Percentiles rank a stretch among this genome's conserved stretches.
phyloP scores from a whole-genome alignment of 257 asterid genomes.

The Penstemon barbatus region DNA sequence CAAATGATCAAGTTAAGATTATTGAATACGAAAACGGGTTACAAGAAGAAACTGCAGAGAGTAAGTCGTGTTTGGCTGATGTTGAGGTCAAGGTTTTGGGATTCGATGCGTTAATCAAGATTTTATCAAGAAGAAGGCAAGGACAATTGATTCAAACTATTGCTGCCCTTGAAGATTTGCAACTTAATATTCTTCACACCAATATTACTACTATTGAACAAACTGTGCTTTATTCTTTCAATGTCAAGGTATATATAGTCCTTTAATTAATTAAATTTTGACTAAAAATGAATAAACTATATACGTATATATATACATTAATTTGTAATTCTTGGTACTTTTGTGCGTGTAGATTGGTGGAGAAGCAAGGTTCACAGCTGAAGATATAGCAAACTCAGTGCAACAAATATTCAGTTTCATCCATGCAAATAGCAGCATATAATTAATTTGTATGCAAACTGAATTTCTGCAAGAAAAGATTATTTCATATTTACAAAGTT shows the following conservation, averaged over 20 bases:
- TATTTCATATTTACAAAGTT: too few relatives aligned
- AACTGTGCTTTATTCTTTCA: constrained; percentile 88
- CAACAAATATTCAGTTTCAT: constrained; percentile 90
- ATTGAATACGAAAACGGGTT: constrained; percentile 50
- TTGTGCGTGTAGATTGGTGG: constrained; percentile 56
- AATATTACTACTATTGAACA: constrained; percentile 92
- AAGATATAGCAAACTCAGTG: constrained; percentile 83
- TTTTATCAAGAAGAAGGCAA: constrained; percentile 69
- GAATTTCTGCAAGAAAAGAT: neutral
- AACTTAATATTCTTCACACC: constrained; percentile 76
- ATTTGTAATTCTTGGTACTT: neutral
- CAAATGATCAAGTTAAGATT: constrained; percentile 41
- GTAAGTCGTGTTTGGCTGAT: constrained; percentile 80
- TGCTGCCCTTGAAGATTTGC: constrained; percentile 94
- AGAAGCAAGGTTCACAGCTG: constrained; percentile 73
- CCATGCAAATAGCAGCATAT: constrained; percentile 55
- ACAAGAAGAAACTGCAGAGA: constrained; percentile 72
- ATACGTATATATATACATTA: neutral
- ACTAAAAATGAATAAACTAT: neutral
- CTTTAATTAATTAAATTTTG: neutral
- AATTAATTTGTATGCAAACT: constrained; percentile 9
- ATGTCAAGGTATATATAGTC: constrained; percentile 60
- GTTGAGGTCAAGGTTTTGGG: constrained; percentile 86
- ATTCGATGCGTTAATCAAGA: constrained; percentile 79
- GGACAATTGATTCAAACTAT: constrained; percentile 75